Percentiles rank a stretch among this genome's conserved stretches.
Conservation (phyloP, 805 yeast species). For the Kodamaea neixiangensis region DNA sequence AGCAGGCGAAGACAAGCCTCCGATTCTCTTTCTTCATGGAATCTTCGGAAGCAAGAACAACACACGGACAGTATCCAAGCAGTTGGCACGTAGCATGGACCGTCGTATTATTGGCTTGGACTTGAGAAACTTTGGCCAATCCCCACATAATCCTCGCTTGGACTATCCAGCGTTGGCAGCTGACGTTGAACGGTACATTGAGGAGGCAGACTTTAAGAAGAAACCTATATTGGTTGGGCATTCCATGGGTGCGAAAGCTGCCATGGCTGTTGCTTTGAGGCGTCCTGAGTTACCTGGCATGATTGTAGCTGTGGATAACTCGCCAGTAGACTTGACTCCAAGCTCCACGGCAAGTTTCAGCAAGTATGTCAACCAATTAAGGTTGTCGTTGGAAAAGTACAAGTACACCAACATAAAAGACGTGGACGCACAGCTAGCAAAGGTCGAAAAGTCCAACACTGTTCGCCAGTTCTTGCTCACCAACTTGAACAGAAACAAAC, state of each 20-base stretch:
- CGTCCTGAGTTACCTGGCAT: slow-evolving; percentile 61
- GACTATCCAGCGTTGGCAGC: slow-evolving; percentile 82
- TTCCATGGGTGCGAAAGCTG: slow-evolving; percentile 94
- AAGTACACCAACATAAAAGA: slow-evolving; percentile 56
- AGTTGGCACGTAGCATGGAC: slow-evolving; percentile 45
- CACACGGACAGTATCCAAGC: slow-evolving; percentile 75
- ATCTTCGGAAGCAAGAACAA: slow-evolving; percentile 83
- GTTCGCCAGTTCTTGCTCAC: slow-evolving; percentile 79
- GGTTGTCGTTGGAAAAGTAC: slow-evolving; percentile 52
- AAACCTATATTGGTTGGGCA: slow-evolving; percentile 74
- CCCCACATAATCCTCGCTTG: slow-evolving; percentile 72
- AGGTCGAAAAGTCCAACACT: slow-evolving; percentile 59
- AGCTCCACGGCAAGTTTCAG: slow-evolving; percentile 56
- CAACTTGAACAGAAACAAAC: slow-evolving; percentile 53
- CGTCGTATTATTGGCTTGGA: slow-evolving; percentile 73
- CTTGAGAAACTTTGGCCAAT: slow-evolving; percentile 88
- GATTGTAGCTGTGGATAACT: slow-evolving; percentile 82
- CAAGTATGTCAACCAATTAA: slow-evolving; percentile 63
- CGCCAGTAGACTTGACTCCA: slow-evolving; percentile 70
- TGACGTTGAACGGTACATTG: slow-evolving; percentile 77
- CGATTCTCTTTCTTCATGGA: slow-evolving; percentile 84
- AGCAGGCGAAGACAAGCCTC: slow-evolving; percentile 42
- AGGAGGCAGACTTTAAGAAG: slow-evolving; percentile 36
- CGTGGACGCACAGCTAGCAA: slow-evolving; percentile 62
- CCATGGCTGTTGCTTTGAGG: slow-evolving; percentile 80